Evolutionary conservation across 1,139 yeast species (phyloP), one percentile per base, ranked within the genome.

Genomic region (Blastobotrys persicus): DNA sequence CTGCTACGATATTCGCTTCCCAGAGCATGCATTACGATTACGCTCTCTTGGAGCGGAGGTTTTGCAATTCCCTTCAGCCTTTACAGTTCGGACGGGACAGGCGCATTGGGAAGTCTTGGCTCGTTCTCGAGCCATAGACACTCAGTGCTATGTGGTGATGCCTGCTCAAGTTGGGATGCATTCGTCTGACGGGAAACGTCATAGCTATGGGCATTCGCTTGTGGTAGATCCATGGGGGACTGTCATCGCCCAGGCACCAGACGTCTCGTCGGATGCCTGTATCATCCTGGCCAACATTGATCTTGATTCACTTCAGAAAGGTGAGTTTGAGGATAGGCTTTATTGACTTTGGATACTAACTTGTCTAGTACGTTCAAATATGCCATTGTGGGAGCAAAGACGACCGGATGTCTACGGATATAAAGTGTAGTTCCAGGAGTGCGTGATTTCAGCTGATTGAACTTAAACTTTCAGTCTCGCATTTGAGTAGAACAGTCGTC

Each of bases 221-320:
- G 80, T 91, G 7, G 79, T 91, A 17, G 94, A 87, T 59, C 98
- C 98, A 0, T 88, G 96, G 95, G 98, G 98, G 0, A 76, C 80
- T 0, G 75, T 88, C 1, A 56, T 92, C 1, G 84, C 87, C 0
- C 79, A 82, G 56, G 80, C 81, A 4, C 66, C 75, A 4, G 83
- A 80, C 55, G 64, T 71, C 2, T 68, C 64, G 4, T 76, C 75
- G 9, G 68, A 65, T 6, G 81, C 85, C 0, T 82, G 82, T 51
- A 62, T 89, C 19, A 75, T 83, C 19, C 68, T 76, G 11, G 95
- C 94, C 0, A 95, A 88, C 48, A 72, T 92, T 42, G 89, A 88
- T 58, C 62, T 77, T 34, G 75, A 69, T 0, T 60, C 66, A 11
- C 62, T 88, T 32, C 66, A 72, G 3, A 69, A 69, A 17, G 39